phyloP scores from a whole-genome alignment of 768 basidiomycete genomes.

The Vararia minispora region DNA sequence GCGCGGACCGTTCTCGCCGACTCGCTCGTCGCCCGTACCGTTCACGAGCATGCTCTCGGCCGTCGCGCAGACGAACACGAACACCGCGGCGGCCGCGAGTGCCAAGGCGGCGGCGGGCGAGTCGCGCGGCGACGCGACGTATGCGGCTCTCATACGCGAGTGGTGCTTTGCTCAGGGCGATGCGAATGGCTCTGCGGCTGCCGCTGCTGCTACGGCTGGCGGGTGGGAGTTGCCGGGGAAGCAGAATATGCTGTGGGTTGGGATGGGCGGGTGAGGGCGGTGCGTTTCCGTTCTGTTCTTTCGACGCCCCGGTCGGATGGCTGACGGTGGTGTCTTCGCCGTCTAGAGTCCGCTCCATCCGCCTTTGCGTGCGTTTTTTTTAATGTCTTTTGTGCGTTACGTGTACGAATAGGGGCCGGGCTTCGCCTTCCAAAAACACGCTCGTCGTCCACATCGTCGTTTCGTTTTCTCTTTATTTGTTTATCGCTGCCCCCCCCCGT shows the following conservation, averaged over 20 bases:
- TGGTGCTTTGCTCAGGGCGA: slow-evolving; percentile 15
- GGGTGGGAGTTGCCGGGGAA: slow-evolving; percentile 1
- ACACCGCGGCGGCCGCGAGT: too few relatives aligned
- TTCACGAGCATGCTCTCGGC: too few relatives aligned
- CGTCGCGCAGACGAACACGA: too few relatives aligned
- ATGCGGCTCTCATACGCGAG: slow-evolving; percentile 12
- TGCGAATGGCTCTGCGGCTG: slow-evolving; percentile 7
- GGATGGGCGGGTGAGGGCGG: slow-evolving; percentile 8
- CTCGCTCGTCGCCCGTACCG: not conserved
- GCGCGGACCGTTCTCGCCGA: slow-evolving; percentile 8
- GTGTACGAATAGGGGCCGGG: slow-evolving; percentile 2
- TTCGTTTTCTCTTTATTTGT: slow-evolving; percentile 8
- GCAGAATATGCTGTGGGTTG: slow-evolving; percentile 9
- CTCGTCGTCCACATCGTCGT: not conserved
- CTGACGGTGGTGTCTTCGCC: not conserved
- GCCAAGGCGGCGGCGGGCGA: not conserved
- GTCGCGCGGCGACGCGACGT: slow-evolving; percentile 6
- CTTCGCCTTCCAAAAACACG: not conserved
- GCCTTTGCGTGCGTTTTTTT: not conserved
- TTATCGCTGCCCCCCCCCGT: slow-evolving; percentile 1
- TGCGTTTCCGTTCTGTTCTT: not conserved
- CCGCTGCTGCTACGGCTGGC: too few relatives aligned
- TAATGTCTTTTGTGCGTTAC: not conserved
- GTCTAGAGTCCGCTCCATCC: not conserved
- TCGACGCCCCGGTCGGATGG: not conserved